These are phyloP conservation scores for Phytophthora multivora DNA, from an alignment of 352 stramenopile species.

Conservation along the genomic window DNA sequence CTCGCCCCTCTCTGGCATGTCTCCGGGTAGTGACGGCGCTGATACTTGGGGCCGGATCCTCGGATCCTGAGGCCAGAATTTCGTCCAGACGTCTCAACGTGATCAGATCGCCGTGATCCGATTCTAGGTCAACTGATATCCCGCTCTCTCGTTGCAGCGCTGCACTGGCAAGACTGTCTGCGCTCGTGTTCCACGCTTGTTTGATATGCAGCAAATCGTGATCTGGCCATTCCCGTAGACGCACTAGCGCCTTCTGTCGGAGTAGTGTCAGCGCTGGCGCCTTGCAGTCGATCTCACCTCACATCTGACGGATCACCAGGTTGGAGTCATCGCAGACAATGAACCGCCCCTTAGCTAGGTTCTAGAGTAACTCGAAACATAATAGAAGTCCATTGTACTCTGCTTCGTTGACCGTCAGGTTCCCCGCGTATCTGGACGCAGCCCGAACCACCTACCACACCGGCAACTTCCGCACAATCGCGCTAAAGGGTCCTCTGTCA, in stretches of 20 bases:
- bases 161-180: slow-evolving; percentile 2
- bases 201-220: slow-evolving; percentile 7
- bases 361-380: not conserved
- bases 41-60: not conserved
- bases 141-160: slow-evolving; percentile 5
- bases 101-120: not conserved
- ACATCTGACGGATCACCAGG: not conserved
- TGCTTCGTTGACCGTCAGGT: slow-evolving; percentile 28
- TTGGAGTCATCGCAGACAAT: slow-evolving; percentile 1
- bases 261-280: not conserved
- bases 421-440: not conserved
- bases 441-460: slow-evolving; percentile 7
- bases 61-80: not conserved
- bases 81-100: slow-evolving; percentile 1
- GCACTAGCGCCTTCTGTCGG: not conserved
- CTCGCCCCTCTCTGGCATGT: too few species aligned
- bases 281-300: slow-evolving; percentile 1
- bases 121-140: not conserved
- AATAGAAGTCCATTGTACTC: slow-evolving; percentile 19
- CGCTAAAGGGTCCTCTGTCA: not conserved
- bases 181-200: slow-evolving; percentile 5
- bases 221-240: not conserved
- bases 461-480: slow-evolving; percentile 11
- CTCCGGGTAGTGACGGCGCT: too few species aligned
- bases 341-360: not conserved